These are phyloP conservation scores for Dactylis glomerata DNA, from an alignment of 176 grass and related monocot species.

Conservation along the genomic window DNA sequence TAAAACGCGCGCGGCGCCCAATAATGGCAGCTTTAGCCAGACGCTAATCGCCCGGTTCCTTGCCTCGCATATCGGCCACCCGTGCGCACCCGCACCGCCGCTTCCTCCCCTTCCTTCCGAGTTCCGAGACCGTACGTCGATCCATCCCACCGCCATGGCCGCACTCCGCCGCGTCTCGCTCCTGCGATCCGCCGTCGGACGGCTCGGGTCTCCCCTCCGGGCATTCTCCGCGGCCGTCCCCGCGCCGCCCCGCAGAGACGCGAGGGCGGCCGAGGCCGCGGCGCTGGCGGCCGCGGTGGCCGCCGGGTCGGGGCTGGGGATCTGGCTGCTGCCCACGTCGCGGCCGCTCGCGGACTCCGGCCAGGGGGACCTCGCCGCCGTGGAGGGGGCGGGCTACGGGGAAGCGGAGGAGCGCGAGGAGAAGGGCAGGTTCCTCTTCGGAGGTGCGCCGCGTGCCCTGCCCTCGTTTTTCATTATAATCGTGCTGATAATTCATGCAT, in stretches of 20 bases:
- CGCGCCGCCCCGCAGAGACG: not conserved
- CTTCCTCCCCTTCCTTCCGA: conserved; percentile 8
- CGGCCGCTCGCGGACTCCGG: conserved; percentile 47
- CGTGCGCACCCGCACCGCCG: conserved; percentile 14
- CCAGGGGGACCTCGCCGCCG: conserved; percentile 30
- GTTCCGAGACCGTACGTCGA: conserved; percentile 5
- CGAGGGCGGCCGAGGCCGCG: conserved; percentile 14
- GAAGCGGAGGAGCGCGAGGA: conserved; percentile 25
- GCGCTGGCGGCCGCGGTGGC: conserved; percentile 22
- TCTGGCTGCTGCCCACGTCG: conserved; percentile 46
- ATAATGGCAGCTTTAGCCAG: not conserved
- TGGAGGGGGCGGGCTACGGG: conserved; percentile 1
- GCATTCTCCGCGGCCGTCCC: conserved; percentile 21
- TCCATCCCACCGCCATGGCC: conserved; percentile 36
- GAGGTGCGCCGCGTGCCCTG: conserved; percentile 65
- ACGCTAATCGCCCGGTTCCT: conserved; percentile 17
- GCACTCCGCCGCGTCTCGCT: conserved; percentile 25
- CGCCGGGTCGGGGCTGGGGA: conserved; percentile 53
- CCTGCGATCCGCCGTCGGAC: conserved; percentile 39
- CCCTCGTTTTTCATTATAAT: not conserved
- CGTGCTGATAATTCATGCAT: not conserved
- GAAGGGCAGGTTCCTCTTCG: conserved; percentile 54
- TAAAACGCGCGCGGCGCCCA: not conserved
- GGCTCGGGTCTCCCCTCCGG: conserved; percentile 26
- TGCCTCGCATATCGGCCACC: conserved; percentile 18